Percentiles rank a stretch among this genome's conserved stretches.
These are phyloP conservation scores for Rubroboletus satanas DNA, from an alignment of 768 basidiomycete genomes.

Conservation along the genomic window DNA sequence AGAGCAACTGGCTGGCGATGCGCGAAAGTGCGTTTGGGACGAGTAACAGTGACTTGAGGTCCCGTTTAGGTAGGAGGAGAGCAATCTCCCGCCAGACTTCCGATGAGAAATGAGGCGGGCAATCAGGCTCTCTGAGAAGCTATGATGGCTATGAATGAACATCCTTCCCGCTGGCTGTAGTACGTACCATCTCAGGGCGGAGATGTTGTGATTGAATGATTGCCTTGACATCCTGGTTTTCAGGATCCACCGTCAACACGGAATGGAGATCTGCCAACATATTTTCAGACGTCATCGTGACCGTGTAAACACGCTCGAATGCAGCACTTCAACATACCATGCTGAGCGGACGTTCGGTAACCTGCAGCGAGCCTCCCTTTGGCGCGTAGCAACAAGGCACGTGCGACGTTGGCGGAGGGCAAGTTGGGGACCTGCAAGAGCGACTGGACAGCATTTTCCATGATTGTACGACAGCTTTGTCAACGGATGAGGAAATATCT, in stretches of 20 bases:
- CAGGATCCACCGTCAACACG: conserved; percentile 59
- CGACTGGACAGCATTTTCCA: conserved; percentile 74
- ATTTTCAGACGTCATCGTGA: conserved; percentile 3
- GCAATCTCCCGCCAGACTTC: conserved; percentile 75
- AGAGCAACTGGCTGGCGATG: conserved; percentile 64
- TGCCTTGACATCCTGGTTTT: conserved; percentile 63
- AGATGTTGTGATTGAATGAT: conserved; percentile 52
- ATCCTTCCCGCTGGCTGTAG: neutral
- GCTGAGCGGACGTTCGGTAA: conserved; percentile 56
- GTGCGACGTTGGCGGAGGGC: conserved; percentile 48
- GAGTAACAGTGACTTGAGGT: conserved; percentile 60
- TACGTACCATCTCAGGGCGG: conserved; percentile 54
- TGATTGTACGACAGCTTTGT: conserved; percentile 49
- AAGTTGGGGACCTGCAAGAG: conserved; percentile 57
- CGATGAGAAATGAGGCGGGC: conserved; percentile 53
- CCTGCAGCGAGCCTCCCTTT: conserved; percentile 60
- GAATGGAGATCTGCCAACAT: conserved; percentile 55
- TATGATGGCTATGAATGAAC: conserved; percentile 7
- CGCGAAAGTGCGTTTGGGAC: conserved; percentile 65
- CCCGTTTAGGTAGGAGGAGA: conserved; percentile 54
- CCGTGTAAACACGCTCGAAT: neutral
- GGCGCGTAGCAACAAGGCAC: conserved; percentile 64
- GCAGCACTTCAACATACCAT: conserved; percentile 41
- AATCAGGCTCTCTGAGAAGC: conserved; percentile 36
- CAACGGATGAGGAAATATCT: conserved; percentile 2